Evolutionary conservation across 306 rosid species (phyloP).

Genomic region (Lathyrus sativus): DNA sequence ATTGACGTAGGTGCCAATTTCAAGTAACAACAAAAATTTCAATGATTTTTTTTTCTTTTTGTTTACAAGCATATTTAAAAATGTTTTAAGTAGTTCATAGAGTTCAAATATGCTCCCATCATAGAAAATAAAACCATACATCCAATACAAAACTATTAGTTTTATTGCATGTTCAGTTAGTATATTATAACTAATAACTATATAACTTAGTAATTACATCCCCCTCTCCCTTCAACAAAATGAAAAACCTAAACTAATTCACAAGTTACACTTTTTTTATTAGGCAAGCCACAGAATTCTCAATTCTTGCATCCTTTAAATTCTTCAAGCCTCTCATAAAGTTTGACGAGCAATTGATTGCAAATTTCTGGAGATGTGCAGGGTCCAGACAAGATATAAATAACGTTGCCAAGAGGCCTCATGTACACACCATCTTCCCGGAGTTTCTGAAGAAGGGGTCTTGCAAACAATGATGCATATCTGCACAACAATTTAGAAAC

Average conservation of each 20-base stretch:
- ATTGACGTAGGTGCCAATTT: too few species aligned
- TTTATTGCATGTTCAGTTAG: not conserved
- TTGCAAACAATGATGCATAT: slow-evolving; percentile 76
- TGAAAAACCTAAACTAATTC: slow-evolving; percentile 4
- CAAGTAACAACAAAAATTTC: too few species aligned
- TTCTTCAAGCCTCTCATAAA: slow-evolving; percentile 65
- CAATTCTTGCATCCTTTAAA: slow-evolving; percentile 38
- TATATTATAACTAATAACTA: not conserved
- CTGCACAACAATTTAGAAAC: slow-evolving; percentile 48
- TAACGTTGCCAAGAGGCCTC: slow-evolving; percentile 86
- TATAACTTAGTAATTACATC: not conserved
- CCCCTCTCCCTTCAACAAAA: not conserved
- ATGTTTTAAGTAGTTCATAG: not conserved
- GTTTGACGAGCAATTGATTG: slow-evolving; percentile 68
- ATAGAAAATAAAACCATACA: too few species aligned
- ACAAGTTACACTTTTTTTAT: slow-evolving; percentile 10
- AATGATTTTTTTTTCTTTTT: too few species aligned
- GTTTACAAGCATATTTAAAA: too few species aligned
- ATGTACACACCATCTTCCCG: slow-evolving; percentile 72
- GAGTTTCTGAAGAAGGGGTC: slow-evolving; percentile 72
- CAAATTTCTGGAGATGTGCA: slow-evolving; percentile 78
- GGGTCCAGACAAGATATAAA: slow-evolving; percentile 90
- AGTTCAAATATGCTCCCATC: not conserved
- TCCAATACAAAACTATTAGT: too few species aligned
- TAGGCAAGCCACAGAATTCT: slow-evolving; percentile 18